Percentiles rank a stretch among this genome's conserved stretches.
These are phyloP conservation scores for Fragaria iinumae DNA, from an alignment of 306 rosid genomes.

Conservation along the genomic window DNA sequence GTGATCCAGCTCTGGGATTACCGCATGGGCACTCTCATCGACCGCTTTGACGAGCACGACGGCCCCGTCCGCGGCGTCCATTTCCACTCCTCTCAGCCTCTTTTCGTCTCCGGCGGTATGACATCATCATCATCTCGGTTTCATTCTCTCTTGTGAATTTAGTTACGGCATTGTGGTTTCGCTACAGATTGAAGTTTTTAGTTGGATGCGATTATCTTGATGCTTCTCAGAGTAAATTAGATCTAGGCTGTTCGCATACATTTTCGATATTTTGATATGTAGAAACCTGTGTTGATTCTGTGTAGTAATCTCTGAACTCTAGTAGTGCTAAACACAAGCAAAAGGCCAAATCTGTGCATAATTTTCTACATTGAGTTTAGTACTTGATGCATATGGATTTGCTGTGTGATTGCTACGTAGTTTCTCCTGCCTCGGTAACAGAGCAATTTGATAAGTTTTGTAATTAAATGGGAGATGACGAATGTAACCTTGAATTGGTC, in stretches of 20 bases:
- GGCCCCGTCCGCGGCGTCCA: slow-evolving; percentile 48
- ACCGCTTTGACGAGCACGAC: slow-evolving; percentile 47
- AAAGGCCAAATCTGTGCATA: background rate
- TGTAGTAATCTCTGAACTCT: background rate
- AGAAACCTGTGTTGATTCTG: background rate
- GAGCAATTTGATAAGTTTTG: background rate
- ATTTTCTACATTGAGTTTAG: background rate
- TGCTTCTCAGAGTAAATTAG: slow-evolving; percentile 6
- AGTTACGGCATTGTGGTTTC: background rate
- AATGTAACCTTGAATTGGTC: background rate
- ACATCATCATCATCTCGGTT: background rate
- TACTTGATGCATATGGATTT: background rate
- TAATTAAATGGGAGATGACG: background rate
- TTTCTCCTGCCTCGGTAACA: no score
- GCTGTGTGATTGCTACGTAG: background rate
- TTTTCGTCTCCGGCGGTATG: slow-evolving; percentile 44
- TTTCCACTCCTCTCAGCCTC: slow-evolving; percentile 47
- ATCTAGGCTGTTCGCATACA: background rate
- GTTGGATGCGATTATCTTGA: no score
- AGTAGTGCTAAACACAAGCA: background rate
- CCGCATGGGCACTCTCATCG: slow-evolving; percentile 47
- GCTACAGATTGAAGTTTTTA: background rate
- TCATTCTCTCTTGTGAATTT: background rate
- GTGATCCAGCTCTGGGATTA: slow-evolving; percentile 50
- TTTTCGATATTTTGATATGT: background rate